Evolutionary conservation across 2,329 filamentous ascomycete species (phyloP).

Genomic region (Botrytis medusae): DNA sequence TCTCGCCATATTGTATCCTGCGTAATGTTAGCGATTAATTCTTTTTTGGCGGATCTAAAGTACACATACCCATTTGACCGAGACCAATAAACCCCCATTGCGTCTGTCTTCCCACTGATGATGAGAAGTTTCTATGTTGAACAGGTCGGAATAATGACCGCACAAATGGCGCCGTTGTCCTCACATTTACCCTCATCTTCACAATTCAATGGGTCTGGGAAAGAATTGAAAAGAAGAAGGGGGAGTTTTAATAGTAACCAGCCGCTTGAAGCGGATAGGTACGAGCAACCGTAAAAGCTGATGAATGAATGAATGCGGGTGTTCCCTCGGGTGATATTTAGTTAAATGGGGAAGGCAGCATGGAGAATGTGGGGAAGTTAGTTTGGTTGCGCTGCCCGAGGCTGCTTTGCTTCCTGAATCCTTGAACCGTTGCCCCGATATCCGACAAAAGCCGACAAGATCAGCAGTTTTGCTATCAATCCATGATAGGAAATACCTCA

Average conservation of each 20-base stretch:
- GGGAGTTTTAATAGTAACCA: not conserved
- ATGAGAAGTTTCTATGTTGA: slow-evolving; percentile 46
- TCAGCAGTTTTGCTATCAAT: slow-evolving; percentile 17
- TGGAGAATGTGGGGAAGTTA: slow-evolving; percentile 20
- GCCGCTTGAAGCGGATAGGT: not conserved
- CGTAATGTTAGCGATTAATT: slow-evolving; percentile 27
- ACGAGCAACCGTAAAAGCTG: not conserved
- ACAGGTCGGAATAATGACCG: slow-evolving; percentile 29
- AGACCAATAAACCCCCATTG: slow-evolving; percentile 61
- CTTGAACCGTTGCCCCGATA: slow-evolving; percentile 11
- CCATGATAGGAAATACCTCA: slow-evolving; percentile 6
- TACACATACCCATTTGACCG: slow-evolving; percentile 57
- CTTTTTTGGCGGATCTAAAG: slow-evolving; percentile 22
- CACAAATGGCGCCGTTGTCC: slow-evolving; percentile 30
- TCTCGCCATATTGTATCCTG: slow-evolving; percentile 71
- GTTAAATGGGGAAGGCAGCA: slow-evolving; percentile 2
- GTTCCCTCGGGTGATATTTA: not conserved
- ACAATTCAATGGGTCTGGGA: slow-evolving; percentile 13
- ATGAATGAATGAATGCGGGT: slow-evolving; percentile 5
- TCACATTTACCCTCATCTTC: slow-evolving; percentile 34
- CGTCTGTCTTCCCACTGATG: slow-evolving; percentile 45
- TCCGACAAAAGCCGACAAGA: slow-evolving; percentile 7
- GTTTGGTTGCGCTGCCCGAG: not conserved
- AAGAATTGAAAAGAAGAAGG: not conserved
- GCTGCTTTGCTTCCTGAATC: not conserved